phyloP scores from a whole-genome alignment of 163 green algal genomes.

The Chlamydomonas reinhardtii region DNA sequence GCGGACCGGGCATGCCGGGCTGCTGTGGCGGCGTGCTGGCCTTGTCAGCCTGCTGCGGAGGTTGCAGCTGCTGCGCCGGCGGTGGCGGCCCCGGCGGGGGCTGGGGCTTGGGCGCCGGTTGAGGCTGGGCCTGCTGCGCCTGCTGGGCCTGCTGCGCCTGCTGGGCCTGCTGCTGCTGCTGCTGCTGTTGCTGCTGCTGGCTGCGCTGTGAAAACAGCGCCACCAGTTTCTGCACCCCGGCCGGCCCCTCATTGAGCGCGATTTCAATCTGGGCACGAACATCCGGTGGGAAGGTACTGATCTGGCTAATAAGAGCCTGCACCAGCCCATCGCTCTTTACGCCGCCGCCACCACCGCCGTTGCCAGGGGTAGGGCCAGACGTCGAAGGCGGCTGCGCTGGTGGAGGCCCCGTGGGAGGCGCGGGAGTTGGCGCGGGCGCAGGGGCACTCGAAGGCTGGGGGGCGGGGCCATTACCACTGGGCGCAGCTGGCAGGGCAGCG shows the following conservation, averaged over 20 bases:
- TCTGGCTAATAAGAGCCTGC: constrained; percentile 8
- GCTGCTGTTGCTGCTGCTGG: neutral
- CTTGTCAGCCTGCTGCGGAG: neutral
- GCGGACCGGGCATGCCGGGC: too few relatives aligned
- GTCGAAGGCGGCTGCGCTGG: neutral
- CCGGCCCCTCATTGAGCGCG: neutral
- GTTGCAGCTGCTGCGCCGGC: neutral
- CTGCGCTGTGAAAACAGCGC: neutral
- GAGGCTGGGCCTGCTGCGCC: constrained; percentile 25
- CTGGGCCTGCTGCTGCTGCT: neutral
- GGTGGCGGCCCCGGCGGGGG: neutral
- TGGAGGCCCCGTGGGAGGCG: too few relatives aligned
- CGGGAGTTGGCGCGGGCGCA: too few relatives aligned
- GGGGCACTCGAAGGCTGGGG: too few relatives aligned
- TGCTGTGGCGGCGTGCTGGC: too few relatives aligned
- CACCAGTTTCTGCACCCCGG: neutral
- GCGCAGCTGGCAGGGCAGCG: too few relatives aligned
- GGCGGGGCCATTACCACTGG: too few relatives aligned
- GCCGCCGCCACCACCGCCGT: neutral
- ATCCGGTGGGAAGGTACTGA: neutral
- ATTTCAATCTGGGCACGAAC: constrained; percentile 3
- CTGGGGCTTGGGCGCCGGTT: neutral
- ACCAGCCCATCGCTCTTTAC: neutral
- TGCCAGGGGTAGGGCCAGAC: neutral
- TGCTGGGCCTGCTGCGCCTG: constrained; percentile 15